Evolutionary conservation across 192 early-diverging fungal genomes (phyloP), one percentile per base, ranked within the genome.

Genomic region (Rhizophagus clarus): DNA sequence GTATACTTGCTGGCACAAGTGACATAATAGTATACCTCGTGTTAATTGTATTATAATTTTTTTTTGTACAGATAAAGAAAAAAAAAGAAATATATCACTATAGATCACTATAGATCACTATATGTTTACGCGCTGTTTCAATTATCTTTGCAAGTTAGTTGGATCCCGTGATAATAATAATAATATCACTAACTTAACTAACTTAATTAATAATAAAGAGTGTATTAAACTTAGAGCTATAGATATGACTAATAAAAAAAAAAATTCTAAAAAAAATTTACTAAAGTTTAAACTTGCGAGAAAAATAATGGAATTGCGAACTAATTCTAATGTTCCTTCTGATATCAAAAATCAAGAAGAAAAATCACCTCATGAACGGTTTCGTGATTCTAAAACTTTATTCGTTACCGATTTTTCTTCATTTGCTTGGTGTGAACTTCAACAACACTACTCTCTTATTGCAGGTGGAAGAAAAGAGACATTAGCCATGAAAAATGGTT

Each of bases 371-470:
- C 64, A 51, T 32, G 60, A 9, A 42, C 61, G 17, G 14, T 77
- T 42, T 66, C 75, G 75, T 66, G 24, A 10, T 20, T 60, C 28
- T n/a, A 77, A 77, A 77, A 14, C 8, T 47, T 51, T 78, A 5
- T 66, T 2, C 32, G 76, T 78, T 14, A 78, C 76, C 8, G 76
- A 78, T 32, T 37, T 78, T 45, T n/a, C 76, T 9, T 29, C 37
- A 51, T 31, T 78, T 20, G 15, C 76, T 2, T 78, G 76, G 76
- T 78, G 76, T 42, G 76, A 78, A 68, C 20, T 37, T 11, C 62
- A 78, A 68, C 34, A 68, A 28, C 47, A 78, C 24, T 78, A 67
- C 56, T 29, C 24, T 15, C 20, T 69, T 28, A 29, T 31, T 22
- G 42, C 14, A 26, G 76, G 76, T 29, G 64, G 64, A 37, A 42